Evolutionary conservation across 345 rosid species (phyloP).

Genomic region (Diplotaxis tenuifolia): DNA sequence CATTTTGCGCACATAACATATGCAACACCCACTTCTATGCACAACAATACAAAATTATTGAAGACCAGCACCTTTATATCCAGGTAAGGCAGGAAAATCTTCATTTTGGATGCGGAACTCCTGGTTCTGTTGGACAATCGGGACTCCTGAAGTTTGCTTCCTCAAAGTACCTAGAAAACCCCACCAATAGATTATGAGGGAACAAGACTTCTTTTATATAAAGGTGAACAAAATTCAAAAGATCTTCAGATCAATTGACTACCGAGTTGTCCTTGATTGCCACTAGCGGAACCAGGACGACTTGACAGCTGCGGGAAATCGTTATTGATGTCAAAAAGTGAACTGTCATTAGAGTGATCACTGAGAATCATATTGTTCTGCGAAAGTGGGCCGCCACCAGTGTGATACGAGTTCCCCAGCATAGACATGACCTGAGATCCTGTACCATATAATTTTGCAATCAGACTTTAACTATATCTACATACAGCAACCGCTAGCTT

Average conservation of each 20-base stretch:
- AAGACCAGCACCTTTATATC: slow-evolving; percentile 76
- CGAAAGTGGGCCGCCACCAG: slow-evolving; percentile 77
- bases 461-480: slow-evolving; percentile 6
- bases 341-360: slow-evolving; percentile 70
- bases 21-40: slow-evolving; percentile 6
- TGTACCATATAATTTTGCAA: slow-evolving; percentile 38
- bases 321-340: slow-evolving; percentile 88
- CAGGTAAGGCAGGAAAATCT: slow-evolving; percentile 98
- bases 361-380: slow-evolving; percentile 78
- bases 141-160: slow-evolving; percentile 73
- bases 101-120: slow-evolving; percentile 99
- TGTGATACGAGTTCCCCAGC: slow-evolving; percentile 70
- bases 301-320: slow-evolving; percentile 92
- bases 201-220: neutral
- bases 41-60: neutral
- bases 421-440: slow-evolving; percentile 94
- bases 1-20: neutral
- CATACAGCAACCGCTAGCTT: neutral
- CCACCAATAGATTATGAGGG: slow-evolving; percentile 26
- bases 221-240: slow-evolving; percentile 15
- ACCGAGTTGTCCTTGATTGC: slow-evolving; percentile 98
- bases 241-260: slow-evolving; percentile 5
- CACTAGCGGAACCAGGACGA: slow-evolving; percentile 94
- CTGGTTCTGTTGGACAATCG: slow-evolving; percentile 93
- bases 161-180: slow-evolving; percentile 68